Evolutionary conservation across 306 rosid genomes (phyloP).

Genomic region (Notholithocarpus densiflorus): DNA sequence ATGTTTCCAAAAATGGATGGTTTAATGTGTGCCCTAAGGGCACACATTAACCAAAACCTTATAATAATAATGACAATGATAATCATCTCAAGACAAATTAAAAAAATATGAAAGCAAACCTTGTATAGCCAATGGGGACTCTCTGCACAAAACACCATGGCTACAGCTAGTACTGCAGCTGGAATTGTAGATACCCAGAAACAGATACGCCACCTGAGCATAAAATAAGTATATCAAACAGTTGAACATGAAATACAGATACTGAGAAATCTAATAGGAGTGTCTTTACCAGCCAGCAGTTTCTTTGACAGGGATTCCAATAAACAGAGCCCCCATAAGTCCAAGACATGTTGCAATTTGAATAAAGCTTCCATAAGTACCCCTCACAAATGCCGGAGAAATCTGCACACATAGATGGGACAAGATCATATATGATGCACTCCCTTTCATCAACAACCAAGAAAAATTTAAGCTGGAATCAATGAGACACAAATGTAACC

Average conservation of each 20-base stretch:
- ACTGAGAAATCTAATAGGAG: constrained; percentile 5
- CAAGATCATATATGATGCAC: constrained; percentile 21
- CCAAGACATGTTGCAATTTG: constrained; percentile 97
- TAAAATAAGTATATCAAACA: constrained; percentile 25
- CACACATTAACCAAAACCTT: no score
- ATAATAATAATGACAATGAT: background rate
- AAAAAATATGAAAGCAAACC: constrained; percentile 38
- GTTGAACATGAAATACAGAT: constrained; percentile 16
- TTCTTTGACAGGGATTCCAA: constrained; percentile 90
- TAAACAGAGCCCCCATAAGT: constrained; percentile 77
- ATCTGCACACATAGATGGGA: constrained; percentile 41
- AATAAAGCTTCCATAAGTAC: constrained; percentile 89
- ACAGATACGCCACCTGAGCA: constrained; percentile 96
- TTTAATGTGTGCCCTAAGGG: no score
- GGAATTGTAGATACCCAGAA: constrained; percentile 86
- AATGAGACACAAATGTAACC: constrained; percentile 19
- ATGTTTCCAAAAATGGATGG: no score
- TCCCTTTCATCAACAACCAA: background rate
- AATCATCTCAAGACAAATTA: constrained; percentile 14
- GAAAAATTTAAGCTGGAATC: constrained; percentile 13
- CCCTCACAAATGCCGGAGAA: constrained; percentile 92
- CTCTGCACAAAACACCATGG: constrained; percentile 85
- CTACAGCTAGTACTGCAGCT: constrained; percentile 67
- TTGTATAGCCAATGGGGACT: constrained; percentile 93
- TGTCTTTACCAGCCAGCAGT: constrained; percentile 73